Evolutionary conservation across 1,139 yeast genomes (phyloP).

Genomic region (Diutina mesorugosa): DNA sequence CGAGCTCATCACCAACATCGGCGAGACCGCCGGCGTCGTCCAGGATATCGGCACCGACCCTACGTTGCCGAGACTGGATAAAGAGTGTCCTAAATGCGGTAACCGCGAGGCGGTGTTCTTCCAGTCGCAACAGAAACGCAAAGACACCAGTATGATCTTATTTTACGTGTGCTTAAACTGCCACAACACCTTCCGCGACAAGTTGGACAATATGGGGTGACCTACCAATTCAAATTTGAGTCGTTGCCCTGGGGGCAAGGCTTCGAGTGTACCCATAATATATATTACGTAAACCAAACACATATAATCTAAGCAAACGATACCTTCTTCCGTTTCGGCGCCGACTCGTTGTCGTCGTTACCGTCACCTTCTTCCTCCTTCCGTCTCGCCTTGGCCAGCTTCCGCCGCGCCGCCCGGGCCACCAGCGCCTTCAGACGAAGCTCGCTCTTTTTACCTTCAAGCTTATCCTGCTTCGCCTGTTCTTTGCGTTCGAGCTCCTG

Average conservation of each 20-base stretch:
- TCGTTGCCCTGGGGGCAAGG: not conserved
- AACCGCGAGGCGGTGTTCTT: conserved; percentile 89
- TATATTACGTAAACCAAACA: not conserved
- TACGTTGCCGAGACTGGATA: conserved; percentile 86
- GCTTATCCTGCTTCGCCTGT: conserved; percentile 48
- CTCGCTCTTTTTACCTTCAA: conserved; percentile 71
- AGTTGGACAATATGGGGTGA: not conserved
- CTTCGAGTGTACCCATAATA: not conserved
- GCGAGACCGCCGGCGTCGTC: conserved; percentile 96
- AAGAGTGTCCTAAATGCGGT: conserved; percentile 83
- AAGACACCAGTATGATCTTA: conserved; percentile 90
- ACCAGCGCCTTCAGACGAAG: conserved; percentile 56
- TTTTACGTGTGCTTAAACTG: conserved; percentile 88
- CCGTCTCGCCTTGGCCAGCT: conserved; percentile 42
- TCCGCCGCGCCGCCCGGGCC: conserved; percentile 60
- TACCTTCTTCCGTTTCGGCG: conserved; percentile 23
- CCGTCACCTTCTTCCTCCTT: conserved; percentile 15
- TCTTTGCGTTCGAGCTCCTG: conserved; percentile 82
- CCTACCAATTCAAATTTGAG: not conserved
- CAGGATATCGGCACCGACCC: conserved; percentile 96
- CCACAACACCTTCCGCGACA: conserved; percentile 51
- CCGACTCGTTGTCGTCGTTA: conserved; percentile 8
- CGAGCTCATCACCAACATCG: conserved; percentile 78
- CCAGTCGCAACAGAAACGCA: conserved; percentile 89
- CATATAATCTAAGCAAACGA: conserved; percentile 22